Evolutionary conservation across 495 filamentous ascomycete species (phyloP).

Genomic region (Rhizodiscina lignyota): DNA sequence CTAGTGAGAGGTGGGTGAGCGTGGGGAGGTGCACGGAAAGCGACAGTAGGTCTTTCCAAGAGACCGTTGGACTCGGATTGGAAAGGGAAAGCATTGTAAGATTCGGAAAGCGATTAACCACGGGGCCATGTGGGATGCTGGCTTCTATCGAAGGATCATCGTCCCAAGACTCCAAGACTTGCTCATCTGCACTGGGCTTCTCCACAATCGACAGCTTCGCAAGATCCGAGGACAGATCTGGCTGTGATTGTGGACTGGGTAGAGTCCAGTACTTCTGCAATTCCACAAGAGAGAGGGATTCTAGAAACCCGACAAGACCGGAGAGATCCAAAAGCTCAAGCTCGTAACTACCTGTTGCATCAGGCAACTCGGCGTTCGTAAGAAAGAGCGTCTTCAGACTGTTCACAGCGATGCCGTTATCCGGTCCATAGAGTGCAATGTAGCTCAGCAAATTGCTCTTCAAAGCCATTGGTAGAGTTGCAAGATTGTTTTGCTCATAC

Average conservation of each 20-base stretch:
- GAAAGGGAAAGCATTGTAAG: conserved; percentile 37
- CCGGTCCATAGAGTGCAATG: conserved; percentile 34
- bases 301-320: conserved; percentile 24
- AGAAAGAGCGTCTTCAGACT: conserved; percentile 23
- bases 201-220: too few relatives aligned
- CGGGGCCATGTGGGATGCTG: too few relatives aligned
- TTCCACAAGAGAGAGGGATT: too few relatives aligned
- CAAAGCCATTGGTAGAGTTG: conserved; percentile 41
- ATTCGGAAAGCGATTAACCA: conserved; percentile 30
- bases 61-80: conserved; percentile 27
- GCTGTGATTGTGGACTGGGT: too few relatives aligned
- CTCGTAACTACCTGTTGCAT: conserved; percentile 29
- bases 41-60: conserved; percentile 50
- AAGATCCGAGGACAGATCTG: too few relatives aligned
- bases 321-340: conserved; percentile 48
- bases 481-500: conserved; percentile 51
- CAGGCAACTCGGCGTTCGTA: conserved; percentile 16
- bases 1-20: conserved; percentile 62
- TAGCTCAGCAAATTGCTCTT: conserved; percentile 47
- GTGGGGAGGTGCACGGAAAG: conserved; percentile 43
- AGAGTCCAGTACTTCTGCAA: too few relatives aligned
- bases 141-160: too few relatives aligned
- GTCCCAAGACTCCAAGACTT: too few relatives aligned
- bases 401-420: conserved; percentile 26
- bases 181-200: too few relatives aligned